A percentile compares a stretch with the other conserved stretches of the same genome.
Conservation (phyloP, 257 asterid genomes). For the Thymus mandschuricus region DNA sequence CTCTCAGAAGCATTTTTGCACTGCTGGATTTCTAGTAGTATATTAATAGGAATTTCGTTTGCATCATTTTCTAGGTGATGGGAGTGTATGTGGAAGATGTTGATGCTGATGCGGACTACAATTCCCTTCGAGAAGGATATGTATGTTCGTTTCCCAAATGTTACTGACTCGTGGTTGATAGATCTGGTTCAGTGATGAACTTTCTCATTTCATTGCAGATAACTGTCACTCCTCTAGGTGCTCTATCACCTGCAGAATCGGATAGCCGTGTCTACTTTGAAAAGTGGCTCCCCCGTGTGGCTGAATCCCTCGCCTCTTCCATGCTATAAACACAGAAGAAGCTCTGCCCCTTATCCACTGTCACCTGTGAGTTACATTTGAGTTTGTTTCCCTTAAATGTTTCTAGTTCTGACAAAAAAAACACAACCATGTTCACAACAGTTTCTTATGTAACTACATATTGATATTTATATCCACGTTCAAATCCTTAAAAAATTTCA, state of each 20-base stretch:
- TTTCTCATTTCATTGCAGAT: conserved; percentile 52
- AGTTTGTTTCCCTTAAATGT: not conserved
- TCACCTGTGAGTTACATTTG: conserved; percentile 34
- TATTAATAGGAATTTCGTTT: not conserved
- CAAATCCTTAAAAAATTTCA: too few relatives aligned
- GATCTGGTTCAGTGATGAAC: conserved; percentile 15
- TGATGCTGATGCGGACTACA: conserved; percentile 68
- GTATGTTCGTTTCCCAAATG: conserved; percentile 44
- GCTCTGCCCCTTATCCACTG: conserved; percentile 36
- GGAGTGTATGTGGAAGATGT: conserved; percentile 41
- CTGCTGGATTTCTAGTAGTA: too few relatives aligned
- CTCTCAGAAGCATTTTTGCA: too few relatives aligned
- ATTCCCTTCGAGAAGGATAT: conserved; percentile 70
- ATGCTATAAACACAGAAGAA: conserved; percentile 41
- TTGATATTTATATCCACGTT: too few relatives aligned
- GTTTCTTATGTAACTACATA: too few relatives aligned
- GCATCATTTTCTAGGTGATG: not conserved
- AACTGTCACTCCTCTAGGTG: conserved; percentile 75
- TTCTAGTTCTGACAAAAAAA: not conserved
- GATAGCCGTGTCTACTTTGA: conserved; percentile 1
- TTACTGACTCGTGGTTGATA: conserved; percentile 2
- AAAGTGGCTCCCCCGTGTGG: not conserved
- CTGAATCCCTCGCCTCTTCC: not conserved
- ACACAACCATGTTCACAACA: not conserved
- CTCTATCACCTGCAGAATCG: conserved; percentile 47